These are phyloP conservation scores for Aethionema arabicum DNA, from an alignment of 345 rosid genomes.

Conservation along the genomic window DNA sequence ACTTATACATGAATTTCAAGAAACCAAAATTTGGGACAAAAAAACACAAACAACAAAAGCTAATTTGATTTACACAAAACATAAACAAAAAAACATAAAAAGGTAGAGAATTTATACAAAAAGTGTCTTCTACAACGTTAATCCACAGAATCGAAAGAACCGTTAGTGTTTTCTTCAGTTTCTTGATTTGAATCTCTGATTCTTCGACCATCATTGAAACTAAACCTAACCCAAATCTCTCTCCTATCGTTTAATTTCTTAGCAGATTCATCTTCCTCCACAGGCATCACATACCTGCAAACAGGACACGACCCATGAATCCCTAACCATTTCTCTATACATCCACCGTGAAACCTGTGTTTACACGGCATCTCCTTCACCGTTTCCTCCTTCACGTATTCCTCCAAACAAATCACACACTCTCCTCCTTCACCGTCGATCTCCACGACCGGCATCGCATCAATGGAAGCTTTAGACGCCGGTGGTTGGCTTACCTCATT, in stretches of 20 bases:
- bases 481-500: slow-evolving; percentile 61
- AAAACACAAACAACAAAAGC: background rate
- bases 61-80: background rate
- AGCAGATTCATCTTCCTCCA: slow-evolving; percentile 41
- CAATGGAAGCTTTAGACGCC: slow-evolving; percentile 72
- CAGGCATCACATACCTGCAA: slow-evolving; percentile 79
- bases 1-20: slow-evolving; percentile 24
- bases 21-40: background rate
- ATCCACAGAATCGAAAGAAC: slow-evolving; percentile 5
- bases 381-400: slow-evolving; percentile 43
- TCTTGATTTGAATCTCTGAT: slow-evolving; percentile 25
- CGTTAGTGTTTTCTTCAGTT: background rate
- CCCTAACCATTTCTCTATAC: slow-evolving; percentile 77
- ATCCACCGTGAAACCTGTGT: slow-evolving; percentile 69
- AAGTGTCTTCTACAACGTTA: slow-evolving; percentile 10
- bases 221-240: slow-evolving; percentile 60
- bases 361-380: slow-evolving; percentile 80
- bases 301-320: slow-evolving; percentile 84
- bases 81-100: background rate
- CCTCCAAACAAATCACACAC: slow-evolving; percentile 76
- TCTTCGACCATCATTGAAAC: slow-evolving; percentile 40
- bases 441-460: slow-evolving; percentile 55
- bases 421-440: slow-evolving; percentile 36
- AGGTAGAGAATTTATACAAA: background rate
- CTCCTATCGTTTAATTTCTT: slow-evolving; percentile 34